Evolutionary conservation across 805 yeast species (phyloP).

Genomic region (Candida schatavii): DNA sequence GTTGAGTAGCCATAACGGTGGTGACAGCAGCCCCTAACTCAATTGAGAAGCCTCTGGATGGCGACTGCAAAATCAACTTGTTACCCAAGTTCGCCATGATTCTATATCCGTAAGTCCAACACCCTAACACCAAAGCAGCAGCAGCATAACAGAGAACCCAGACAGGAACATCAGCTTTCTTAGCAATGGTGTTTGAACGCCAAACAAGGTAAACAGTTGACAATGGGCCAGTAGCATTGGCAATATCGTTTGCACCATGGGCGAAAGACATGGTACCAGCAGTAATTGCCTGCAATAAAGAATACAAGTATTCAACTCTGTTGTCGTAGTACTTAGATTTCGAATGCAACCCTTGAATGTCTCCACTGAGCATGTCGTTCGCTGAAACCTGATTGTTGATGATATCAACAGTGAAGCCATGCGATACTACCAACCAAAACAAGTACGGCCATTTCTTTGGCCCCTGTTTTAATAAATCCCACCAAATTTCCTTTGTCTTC

Average conservation of each 20-base stretch:
- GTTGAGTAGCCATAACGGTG: constrained; percentile 70
- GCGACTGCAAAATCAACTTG: constrained; percentile 71
- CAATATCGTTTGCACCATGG: constrained; percentile 78
- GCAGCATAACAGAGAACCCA: constrained; percentile 74
- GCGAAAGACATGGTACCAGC: constrained; percentile 81
- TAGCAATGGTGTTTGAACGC: constrained; percentile 45
- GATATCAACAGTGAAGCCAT: constrained; percentile 67
- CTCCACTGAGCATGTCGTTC: constrained; percentile 42
- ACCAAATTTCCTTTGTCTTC: constrained; percentile 41
- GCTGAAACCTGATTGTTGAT: constrained; percentile 43
- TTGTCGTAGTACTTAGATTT: constrained; percentile 66
- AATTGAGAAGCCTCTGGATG: constrained; percentile 73
- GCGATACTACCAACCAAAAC: constrained; percentile 46
- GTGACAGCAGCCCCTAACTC: constrained; percentile 79
- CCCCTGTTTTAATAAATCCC: constrained; percentile 37
- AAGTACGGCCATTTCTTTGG: constrained; percentile 57
- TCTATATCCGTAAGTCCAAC: constrained; percentile 70
- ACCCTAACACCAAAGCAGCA: constrained; percentile 61
- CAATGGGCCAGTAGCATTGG: constrained; percentile 76
- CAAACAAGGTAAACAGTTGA: constrained; percentile 63
- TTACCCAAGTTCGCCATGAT: constrained; percentile 72
- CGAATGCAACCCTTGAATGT: constrained; percentile 49
- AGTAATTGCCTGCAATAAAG: constrained; percentile 67
- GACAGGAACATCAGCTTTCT: constrained; percentile 59
- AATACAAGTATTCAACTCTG: constrained; percentile 65